Base-by-base conservation (phyloP, 148 eudicot genomes). In the Diospyros kaki region DNA sequence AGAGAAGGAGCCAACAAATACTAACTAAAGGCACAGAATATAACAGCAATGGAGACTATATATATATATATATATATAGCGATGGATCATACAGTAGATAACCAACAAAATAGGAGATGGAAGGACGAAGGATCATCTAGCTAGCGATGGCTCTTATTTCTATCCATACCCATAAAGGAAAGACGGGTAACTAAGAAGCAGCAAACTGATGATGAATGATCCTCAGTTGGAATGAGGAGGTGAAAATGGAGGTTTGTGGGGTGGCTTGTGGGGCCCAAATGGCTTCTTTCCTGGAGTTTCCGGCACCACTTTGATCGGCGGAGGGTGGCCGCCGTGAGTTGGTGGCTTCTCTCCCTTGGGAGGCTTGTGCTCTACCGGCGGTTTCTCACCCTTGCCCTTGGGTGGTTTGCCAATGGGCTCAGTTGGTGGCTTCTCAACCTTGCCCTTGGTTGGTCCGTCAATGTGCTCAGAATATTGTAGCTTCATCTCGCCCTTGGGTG, bases 191-290 rank as follows among this genome's bases (percentile, higher is more conserved):
- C 28, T 28, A 28, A 28, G 0, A 28, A 28, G 28, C 28, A 28
- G 28, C 28, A 28, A 28, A 28, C 28, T 28, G 28, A 28, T 28
- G 28, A 28, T 28, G 28, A 28, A 28, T 28, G 28, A 28, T 28
- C 28, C 28, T 46, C 53, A 67, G 15, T 46, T 9, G 70, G 70
- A 17, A 67, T 66, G 72, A 17, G 58, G 72, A 28, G 72, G 72
- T 28, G 72, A 28, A 28, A 28, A 4, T 13, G 28, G 28, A 48
- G 17, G 58, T 9, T 52, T 68, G 58, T 51, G 58, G 54, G 72
- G 58, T 52, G 58, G 72, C 72, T 52, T 68, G 40, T 68, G 43
- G 56, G 58, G 58, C 12, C 39, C 58, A 68, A 28, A 12, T 68
- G 72, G 72, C 59, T 50, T 50, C 71, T 28, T 67, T n/a, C 28